Percentiles rank a stretch among this genome's conserved stretches.
Conservation (phyloP, 495 filamentous ascomycete genomes). For the Hypoxylon trugodes region DNA sequence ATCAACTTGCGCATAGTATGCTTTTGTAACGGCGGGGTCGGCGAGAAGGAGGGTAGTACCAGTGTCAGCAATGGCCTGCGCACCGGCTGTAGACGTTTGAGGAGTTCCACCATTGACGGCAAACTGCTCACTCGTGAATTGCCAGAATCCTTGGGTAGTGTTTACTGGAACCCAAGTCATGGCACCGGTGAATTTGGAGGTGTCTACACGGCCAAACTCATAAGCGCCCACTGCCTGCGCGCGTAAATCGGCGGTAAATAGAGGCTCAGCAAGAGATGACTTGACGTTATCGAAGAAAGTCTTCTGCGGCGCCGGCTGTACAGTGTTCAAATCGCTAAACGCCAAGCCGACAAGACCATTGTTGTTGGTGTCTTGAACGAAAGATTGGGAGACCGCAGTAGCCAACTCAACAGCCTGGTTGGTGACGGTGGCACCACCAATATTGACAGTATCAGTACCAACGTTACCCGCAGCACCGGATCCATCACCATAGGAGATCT, state of each 20-base stretch:
- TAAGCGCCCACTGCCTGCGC: constrained; percentile 70
- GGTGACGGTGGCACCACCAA: constrained; percentile 74
- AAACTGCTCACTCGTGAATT: constrained; percentile 69
- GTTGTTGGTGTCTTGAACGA: constrained; percentile 66
- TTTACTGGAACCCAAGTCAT: constrained; percentile 73
- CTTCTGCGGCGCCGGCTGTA: constrained; percentile 70
- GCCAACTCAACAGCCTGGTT: constrained; percentile 78
- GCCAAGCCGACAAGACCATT: constrained; percentile 83
- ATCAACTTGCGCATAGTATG: constrained; percentile 69
- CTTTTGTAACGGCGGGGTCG: constrained; percentile 64
- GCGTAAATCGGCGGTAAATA: constrained; percentile 78
- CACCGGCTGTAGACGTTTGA: constrained; percentile 47
- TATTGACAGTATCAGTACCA: constrained; percentile 75
- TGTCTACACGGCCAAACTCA: constrained; percentile 79
- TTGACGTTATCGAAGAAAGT: constrained; percentile 87
- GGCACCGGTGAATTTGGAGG: constrained; percentile 67
- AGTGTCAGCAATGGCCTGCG: constrained; percentile 73
- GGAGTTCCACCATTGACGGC: constrained; percentile 57
- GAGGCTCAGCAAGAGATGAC: constrained; percentile 66
- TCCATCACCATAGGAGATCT: constrained; percentile 79
- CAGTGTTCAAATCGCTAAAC: constrained; percentile 78
- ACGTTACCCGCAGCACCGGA: constrained; percentile 72
- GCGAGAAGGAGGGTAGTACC: constrained; percentile 78
- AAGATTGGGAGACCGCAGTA: constrained; percentile 66
- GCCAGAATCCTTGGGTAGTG: constrained; percentile 75